Conservation (phyloP, 495 filamentous ascomycete species). For the Hypoxylon lenormandii region DNA sequence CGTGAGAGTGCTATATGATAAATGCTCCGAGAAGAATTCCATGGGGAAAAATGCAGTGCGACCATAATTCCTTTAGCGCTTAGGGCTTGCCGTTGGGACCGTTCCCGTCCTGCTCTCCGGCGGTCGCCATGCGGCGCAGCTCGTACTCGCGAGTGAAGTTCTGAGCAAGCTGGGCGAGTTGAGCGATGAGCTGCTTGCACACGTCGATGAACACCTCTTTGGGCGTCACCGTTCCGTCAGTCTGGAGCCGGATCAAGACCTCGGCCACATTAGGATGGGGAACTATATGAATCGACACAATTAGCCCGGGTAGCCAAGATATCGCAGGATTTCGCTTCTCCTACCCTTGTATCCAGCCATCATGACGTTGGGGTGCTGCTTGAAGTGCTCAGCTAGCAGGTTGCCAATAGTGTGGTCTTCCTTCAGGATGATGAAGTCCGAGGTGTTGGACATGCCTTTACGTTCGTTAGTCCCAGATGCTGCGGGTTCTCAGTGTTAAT, state of each 20-base stretch:
- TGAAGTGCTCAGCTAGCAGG: slow-evolving; percentile 81
- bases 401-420: slow-evolving; percentile 98
- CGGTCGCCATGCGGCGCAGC: slow-evolving; percentile 86
- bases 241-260: slow-evolving; percentile 89
- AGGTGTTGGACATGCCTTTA: slow-evolving; percentile 84
- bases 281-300: slow-evolving; percentile 58
- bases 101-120: slow-evolving; percentile 59
- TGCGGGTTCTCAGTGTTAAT: not conserved
- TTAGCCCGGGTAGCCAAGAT: not conserved
- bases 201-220: slow-evolving; percentile 83
- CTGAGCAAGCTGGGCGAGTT: slow-evolving; percentile 78
- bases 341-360: slow-evolving; percentile 89
- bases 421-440: slow-evolving; percentile 93
- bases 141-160: slow-evolving; percentile 97
- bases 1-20: slow-evolving; percentile 14
- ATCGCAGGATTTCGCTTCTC: slow-evolving; percentile 27
- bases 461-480: slow-evolving; percentile 26
- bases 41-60: too few species aligned
- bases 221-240: slow-evolving; percentile 85
- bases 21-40: slow-evolving; percentile 13
- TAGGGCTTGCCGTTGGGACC: slow-evolving; percentile 29
- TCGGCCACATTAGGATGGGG: slow-evolving; percentile 87
- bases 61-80: not conserved
- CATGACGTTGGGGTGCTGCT: slow-evolving; percentile 79
- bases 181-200: slow-evolving; percentile 80